Evolutionary conservation across 805 yeast species (phyloP).

Genomic region (Naumovozyma dairenensis): DNA sequence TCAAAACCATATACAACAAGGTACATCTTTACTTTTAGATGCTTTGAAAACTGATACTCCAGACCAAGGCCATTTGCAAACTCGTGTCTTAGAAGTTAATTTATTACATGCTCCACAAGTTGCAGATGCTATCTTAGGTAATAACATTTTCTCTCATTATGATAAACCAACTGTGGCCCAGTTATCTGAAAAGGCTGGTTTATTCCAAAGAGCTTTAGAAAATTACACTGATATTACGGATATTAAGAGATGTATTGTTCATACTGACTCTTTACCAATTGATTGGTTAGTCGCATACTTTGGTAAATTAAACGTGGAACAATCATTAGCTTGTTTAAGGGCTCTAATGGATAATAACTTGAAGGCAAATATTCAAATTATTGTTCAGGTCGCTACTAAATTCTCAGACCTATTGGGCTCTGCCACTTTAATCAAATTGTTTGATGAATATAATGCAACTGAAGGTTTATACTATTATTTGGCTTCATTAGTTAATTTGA

Average conservation of each 20-base stretch:
- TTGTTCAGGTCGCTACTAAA: conserved; percentile 93
- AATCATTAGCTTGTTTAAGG: conserved; percentile 75
- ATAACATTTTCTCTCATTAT: conserved; percentile 89
- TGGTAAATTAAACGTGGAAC: conserved; percentile 91
- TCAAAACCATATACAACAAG: conserved; percentile 92
- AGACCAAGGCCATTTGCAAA: conserved; percentile 91
- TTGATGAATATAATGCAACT: conserved; percentile 83
- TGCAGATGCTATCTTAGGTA: conserved; percentile 96
- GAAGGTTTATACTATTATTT: conserved; percentile 94
- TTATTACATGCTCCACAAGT: conserved; percentile 96
- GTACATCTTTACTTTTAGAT: conserved; percentile 92
- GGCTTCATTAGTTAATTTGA: conserved; percentile 84
- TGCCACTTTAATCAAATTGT: conserved; percentile 70
- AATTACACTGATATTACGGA: conserved; percentile 91
- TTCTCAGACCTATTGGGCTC: conserved; percentile 92
- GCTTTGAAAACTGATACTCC: conserved; percentile 91
- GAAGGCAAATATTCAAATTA: conserved; percentile 83
- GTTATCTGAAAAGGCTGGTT: conserved; percentile 92
- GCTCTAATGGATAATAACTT: conserved; percentile 74
- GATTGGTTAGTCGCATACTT: conserved; percentile 93
- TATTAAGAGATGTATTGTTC: conserved; percentile 87
- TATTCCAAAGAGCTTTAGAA: conserved; percentile 91
- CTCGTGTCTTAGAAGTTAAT: conserved; percentile 86
- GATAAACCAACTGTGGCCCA: conserved; percentile 89
- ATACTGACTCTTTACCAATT: conserved; percentile 72